Conservation (phyloP, 2,329 filamentous ascomycete species). For the Xylariaceae sp. region DNA sequence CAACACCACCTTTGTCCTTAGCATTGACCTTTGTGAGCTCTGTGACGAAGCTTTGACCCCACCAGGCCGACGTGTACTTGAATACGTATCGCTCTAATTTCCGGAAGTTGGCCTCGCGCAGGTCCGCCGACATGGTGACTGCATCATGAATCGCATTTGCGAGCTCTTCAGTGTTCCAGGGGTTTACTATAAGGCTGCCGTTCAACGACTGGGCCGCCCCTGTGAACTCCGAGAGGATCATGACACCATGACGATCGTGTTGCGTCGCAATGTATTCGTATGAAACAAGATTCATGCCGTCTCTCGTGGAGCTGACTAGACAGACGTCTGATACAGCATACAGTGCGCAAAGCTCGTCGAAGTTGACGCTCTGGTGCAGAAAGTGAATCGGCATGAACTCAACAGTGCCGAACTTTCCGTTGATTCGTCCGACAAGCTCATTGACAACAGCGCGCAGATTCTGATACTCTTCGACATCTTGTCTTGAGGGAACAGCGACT, state of each 20-base stretch:
- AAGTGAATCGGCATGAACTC: slow-evolving; percentile 99
- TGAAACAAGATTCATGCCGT: slow-evolving; percentile 97
- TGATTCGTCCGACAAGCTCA: slow-evolving; percentile 93
- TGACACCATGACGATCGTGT: slow-evolving; percentile 80
- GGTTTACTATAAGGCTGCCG: slow-evolving; percentile 90
- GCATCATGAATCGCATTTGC: slow-evolving; percentile 91
- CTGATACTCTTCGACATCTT: slow-evolving; percentile 97
- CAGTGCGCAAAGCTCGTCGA: slow-evolving; percentile 89
- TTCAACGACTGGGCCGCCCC: slow-evolving; percentile 93
- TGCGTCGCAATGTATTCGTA: slow-evolving; percentile 98
- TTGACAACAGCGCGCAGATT: slow-evolving; percentile 94
- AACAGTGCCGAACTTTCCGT: slow-evolving; percentile 92
- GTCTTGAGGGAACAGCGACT: slow-evolving; percentile 88
- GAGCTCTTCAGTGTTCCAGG: slow-evolving; percentile 96
- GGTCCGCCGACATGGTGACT: slow-evolving; percentile 92
- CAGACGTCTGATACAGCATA: slow-evolving; percentile 92
- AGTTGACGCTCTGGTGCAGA: slow-evolving; percentile 91
- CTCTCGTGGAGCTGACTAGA: slow-evolving; percentile 89
- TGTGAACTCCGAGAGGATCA: slow-evolving; percentile 96
- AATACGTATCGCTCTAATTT: slow-evolving; percentile 94
- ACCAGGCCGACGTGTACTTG: slow-evolving; percentile 97
- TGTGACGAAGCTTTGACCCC: slow-evolving; percentile 87
- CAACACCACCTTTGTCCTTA: slow-evolving; percentile 18
- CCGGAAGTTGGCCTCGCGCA: slow-evolving; percentile 79
- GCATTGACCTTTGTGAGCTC: slow-evolving; percentile 61